Base-by-base conservation (phyloP, 2,329 filamentous ascomycete species). In the Raffaelea arxii region DNA sequence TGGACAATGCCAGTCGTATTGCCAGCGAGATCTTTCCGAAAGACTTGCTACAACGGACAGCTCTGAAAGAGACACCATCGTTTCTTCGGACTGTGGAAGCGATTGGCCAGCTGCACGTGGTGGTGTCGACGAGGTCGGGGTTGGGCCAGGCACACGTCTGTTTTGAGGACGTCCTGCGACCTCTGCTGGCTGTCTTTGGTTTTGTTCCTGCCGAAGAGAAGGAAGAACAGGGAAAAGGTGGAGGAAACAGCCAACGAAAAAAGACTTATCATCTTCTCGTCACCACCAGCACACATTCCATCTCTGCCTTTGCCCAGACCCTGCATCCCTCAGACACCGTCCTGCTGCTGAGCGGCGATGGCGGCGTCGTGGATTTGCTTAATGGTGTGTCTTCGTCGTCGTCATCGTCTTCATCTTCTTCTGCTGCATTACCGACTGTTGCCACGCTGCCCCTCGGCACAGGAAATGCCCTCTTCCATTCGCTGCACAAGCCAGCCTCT, bases 331-430 rank as follows among this genome's bases (percentile, higher is more conserved):
- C n/a, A n/a, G n/a, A n/a, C 82, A 58, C 80, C 0, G 71, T 96
- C 23, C 65, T 96, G 25, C 73, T 97, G 12, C 71, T 96, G 5
- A 91, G 85, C 42, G 91, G 91, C 6, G 91, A 97, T 61, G 91
- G 91, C 14, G 91, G 89, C 6, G 64, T 94, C 2, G 75, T 89
- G 18, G 91, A 97, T 55, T 69, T 92, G 1, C 70, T 95, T 49
- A 94, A 96, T 58, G 77, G 75, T 3, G 70, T 62, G 23, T 23
- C 41, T n/a, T n/a, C n/a, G n/a, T n/a, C n/a, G n/a, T n/a, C n/a
- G n/a, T n/a, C n/a, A n/a, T n/a, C n/a, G n/a, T n/a, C n/a, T n/a
- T n/a, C n/a, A n/a, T n/a, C n/a, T n/a, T n/a, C n/a, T n/a, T n/a
- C 23, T 45, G 49, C 2, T 35, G 51, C 1, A 39, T 24, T 59